A percentile compares a stretch with the other conserved stretches of the same genome.
Evolutionary conservation across 345 rosid species (phyloP).

Genomic region (Mercurialis annua): DNA sequence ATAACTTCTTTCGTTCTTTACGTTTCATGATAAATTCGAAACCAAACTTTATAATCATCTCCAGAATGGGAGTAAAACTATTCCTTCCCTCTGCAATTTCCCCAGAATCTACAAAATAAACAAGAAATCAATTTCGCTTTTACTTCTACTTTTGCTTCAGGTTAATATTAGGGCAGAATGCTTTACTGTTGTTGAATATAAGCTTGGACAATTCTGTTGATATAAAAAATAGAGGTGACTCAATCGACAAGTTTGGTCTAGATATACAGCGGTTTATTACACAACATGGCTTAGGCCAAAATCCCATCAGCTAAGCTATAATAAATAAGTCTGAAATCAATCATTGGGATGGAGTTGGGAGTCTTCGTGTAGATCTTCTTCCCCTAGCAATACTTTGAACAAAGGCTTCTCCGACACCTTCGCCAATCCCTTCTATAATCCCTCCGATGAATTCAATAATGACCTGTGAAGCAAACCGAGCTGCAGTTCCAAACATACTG

Average conservation of each 20-base stretch:
- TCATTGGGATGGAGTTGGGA: neutral
- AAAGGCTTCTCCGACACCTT: conserved; percentile 70
- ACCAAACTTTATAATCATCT: neutral
- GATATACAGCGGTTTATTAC: neutral
- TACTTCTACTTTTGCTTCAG: no score
- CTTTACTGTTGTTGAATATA: no score
- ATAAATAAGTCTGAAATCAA: neutral
- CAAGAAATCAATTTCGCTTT: neutral
- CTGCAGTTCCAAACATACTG: conserved; percentile 58
- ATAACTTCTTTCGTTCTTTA: no score
- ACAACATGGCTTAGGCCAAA: neutral
- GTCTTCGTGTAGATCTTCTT: conserved; percentile 15
- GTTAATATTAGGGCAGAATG: no score
- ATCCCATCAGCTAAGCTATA: neutral
- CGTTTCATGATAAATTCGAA: neutral
- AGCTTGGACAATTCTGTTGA: neutral
- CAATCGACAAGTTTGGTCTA: neutral
- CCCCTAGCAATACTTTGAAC: conserved; percentile 37
- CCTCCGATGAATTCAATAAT: conserved; percentile 61
- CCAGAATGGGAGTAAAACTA: no score
- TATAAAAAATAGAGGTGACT: neutral
- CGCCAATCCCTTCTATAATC: conserved; percentile 72
- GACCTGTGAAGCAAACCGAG: conserved; percentile 58
- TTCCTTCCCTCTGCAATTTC: neutral
- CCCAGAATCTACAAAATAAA: neutral